These are phyloP conservation scores for Candida frijolesensis DNA, from an alignment of 1,139 yeast species.

Conservation along the genomic window DNA sequence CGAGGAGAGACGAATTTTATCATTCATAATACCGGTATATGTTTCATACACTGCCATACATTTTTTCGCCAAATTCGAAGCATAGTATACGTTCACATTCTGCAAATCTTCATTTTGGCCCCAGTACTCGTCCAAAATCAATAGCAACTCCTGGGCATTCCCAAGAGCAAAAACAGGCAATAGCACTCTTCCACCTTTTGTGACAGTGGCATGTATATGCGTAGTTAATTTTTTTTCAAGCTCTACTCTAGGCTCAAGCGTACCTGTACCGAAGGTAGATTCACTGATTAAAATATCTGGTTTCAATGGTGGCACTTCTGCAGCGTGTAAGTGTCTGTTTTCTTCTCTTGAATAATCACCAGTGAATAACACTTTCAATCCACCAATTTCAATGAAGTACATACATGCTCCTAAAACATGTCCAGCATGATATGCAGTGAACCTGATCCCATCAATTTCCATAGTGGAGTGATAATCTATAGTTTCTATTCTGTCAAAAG, in stretches of 20 bases:
- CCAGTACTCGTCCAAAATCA: constrained; percentile 96
- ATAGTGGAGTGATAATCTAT: constrained; percentile 94
- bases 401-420: constrained; percentile 98
- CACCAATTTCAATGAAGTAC: constrained; percentile 95
- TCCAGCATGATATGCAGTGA: constrained; percentile 98
- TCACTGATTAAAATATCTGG: constrained; percentile 94
- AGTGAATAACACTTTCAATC: constrained; percentile 83
- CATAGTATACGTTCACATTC: constrained; percentile 80
- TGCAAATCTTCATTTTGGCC: constrained; percentile 79
- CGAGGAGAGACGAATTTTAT: constrained; percentile 74
- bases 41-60: constrained; percentile 98
- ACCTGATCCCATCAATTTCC: constrained; percentile 90
- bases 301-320: constrained; percentile 87
- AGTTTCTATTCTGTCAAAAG: constrained; percentile 90
- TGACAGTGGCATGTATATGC: constrained; percentile 78
- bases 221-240: constrained; percentile 82
- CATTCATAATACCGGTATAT: constrained; percentile 96
- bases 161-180: constrained; percentile 97
- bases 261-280: constrained; percentile 97
- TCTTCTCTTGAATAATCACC: constrained; percentile 97
- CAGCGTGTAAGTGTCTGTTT: constrained; percentile 92
- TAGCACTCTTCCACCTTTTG: constrained; percentile 88
- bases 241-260: constrained; percentile 87
- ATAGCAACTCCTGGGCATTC: constrained; percentile 88
- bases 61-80: constrained; percentile 89